Conservation (phyloP, 2,329 filamentous ascomycete species). For the Ilyonectria robusta region DNA sequence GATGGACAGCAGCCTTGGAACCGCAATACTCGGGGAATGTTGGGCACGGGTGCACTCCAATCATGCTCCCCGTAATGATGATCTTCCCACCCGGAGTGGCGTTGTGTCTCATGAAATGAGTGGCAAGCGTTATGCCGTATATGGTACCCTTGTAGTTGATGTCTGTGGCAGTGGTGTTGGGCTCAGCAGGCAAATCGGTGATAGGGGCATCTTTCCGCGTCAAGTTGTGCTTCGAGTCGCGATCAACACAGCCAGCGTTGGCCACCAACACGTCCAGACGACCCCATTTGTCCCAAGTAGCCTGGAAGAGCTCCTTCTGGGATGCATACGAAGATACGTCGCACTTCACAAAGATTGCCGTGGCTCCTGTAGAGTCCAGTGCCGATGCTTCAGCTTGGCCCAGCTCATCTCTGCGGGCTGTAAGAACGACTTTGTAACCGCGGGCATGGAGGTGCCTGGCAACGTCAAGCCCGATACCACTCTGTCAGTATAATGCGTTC, state of each 20-base stretch:
- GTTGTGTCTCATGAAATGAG: slow-evolving; percentile 24
- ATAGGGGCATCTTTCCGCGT: background rate
- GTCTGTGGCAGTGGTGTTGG: slow-evolving; percentile 15
- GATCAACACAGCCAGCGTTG: slow-evolving; percentile 21
- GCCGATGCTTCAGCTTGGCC: slow-evolving; percentile 6
- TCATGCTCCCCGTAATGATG: slow-evolving; percentile 25
- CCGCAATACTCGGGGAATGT: slow-evolving; percentile 26
- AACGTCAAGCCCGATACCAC: slow-evolving; percentile 18
- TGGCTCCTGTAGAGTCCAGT: slow-evolving; percentile 10
- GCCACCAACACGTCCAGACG: slow-evolving; percentile 14
- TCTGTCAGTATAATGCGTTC: background rate
- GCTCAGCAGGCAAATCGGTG: slow-evolving; percentile 19
- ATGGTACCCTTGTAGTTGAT: slow-evolving; percentile 23
- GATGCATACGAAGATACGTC: slow-evolving; percentile 19
- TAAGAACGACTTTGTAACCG: slow-evolving; percentile 21
- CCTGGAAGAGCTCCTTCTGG: slow-evolving; percentile 17
- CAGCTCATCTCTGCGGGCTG: slow-evolving; percentile 10
- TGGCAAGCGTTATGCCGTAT: slow-evolving; percentile 22
- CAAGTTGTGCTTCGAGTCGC: slow-evolving; percentile 25
- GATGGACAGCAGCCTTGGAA: slow-evolving; percentile 20
- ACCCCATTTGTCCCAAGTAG: slow-evolving; percentile 24
- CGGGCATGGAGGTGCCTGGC: slow-evolving; percentile 20
- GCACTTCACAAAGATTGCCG: slow-evolving; percentile 16
- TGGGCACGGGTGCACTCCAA: slow-evolving; percentile 21
- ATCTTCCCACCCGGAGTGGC: slow-evolving; percentile 18